Base-by-base conservation (phyloP, 441 rosid species). In the Brassica hybrid region DNA sequence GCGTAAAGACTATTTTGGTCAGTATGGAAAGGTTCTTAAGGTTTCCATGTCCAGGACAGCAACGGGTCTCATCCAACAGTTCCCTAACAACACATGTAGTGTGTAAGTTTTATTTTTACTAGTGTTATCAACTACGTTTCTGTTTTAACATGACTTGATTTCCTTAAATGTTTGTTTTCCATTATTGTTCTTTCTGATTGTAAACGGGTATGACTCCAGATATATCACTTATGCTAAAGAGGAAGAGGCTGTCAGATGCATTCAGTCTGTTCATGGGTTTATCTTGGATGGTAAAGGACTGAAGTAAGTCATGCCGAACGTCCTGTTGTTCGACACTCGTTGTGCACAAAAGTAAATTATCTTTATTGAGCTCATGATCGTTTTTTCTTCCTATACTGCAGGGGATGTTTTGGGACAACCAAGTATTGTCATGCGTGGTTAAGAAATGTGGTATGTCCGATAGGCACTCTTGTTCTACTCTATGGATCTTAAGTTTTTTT, bases 41-140 rank as follows among this genome's bases (percentile, higher is more conserved):
- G 94, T 90, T n/a, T 90, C 96, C 14, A 85, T 92, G 88, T 89
- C 94, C 66, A 86, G 90, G 16, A 89, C 92, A 21, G 84, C 93
- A 73, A 32, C 88, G 36, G 97, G 96, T 45, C 85, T 84, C 23
- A 84, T 92, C 68, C 94, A 90, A 67, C 93, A 89, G 48, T 89
- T 85, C 66, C 86, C 96, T 18, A 92, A 91, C 85, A 88, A 82
- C 72, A 89, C 90, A 67, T 92, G 97, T 83, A 65, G 90, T 82
- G 86, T 89, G 90, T 89, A 79, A n/a, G n/a, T n/a, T n/a, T n/a
- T n/a, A n/a, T n/a, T n/a, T n/a, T n/a, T n/a, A n/a, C n/a, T n/a
- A 76, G 91, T 65, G 45, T 48, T 7, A 19, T 69, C 56, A 70
- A 27, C 9, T 50, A 65, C 62, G 11, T 58, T 18, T 65, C 14